Percentiles rank a stretch among this genome's conserved stretches.
phyloP scores from a whole-genome alignment of 1,284 basidiomycete genomes.

The Earliella scabrosa region DNA sequence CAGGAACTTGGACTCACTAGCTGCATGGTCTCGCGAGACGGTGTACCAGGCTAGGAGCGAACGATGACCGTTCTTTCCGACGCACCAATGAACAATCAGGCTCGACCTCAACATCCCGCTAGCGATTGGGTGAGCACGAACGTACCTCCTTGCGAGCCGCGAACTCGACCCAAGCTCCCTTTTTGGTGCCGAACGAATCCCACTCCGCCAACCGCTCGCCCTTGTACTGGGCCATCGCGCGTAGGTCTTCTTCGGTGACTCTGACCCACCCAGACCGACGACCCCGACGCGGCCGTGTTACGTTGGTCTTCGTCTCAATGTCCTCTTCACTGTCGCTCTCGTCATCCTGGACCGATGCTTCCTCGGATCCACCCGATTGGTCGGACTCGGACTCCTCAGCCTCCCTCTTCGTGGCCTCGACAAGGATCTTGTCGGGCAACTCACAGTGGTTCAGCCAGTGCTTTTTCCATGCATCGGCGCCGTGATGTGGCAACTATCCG shows the following conservation, averaged over 20 bases:
- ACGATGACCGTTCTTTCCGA: neutral
- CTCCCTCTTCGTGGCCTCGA: neutral
- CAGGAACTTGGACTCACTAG: too few relatives aligned
- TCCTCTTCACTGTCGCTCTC: too few relatives aligned
- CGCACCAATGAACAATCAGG: too few relatives aligned
- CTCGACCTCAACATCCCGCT: too few relatives aligned
- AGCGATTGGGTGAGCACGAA: too few relatives aligned
- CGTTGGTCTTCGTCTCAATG: too few relatives aligned
- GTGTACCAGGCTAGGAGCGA: neutral
- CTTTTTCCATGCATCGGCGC: constrained; percentile 1
- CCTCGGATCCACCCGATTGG: neutral
- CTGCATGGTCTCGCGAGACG: neutral
- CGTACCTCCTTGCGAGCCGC: constrained; percentile 11
- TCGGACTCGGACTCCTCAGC: neutral
- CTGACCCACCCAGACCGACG: neutral
- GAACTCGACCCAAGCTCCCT: constrained; percentile 15
- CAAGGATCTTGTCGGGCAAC: constrained; percentile 3
- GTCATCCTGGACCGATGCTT: too few relatives aligned
- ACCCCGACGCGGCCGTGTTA: too few relatives aligned
- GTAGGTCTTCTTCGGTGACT: constrained; percentile 12
- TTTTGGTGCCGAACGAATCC: neutral
- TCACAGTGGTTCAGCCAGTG: neutral
- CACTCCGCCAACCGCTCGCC: constrained; percentile 1
- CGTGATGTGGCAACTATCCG: constrained; percentile 4
- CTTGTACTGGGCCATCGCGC: constrained; percentile 6